phyloP scores from a whole-genome alignment of 345 rosid genomes.

The Garcia nutans region DNA sequence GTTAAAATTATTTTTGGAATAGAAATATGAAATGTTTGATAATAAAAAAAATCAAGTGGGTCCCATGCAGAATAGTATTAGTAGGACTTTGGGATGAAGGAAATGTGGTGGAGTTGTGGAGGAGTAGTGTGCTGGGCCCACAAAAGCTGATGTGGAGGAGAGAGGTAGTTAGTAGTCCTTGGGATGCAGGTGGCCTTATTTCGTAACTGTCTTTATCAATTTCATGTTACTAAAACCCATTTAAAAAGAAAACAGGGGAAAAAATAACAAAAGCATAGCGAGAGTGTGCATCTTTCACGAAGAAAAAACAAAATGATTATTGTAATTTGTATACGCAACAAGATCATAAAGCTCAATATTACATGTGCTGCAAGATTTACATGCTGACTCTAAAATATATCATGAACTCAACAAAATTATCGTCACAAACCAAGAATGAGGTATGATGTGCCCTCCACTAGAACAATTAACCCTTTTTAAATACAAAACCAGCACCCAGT shows the following conservation, averaged over 20 bases:
- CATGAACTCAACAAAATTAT: neutral
- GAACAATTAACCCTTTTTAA: too few species aligned
- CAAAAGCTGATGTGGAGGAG: too few species aligned
- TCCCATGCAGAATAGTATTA: too few species aligned
- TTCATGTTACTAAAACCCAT: neutral
- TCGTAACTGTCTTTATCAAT: neutral
- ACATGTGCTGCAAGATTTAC: neutral
- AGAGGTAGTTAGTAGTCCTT: too few species aligned
- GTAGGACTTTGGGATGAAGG: too few species aligned
- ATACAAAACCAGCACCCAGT: neutral
- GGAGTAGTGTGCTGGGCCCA: too few species aligned
- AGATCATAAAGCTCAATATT: neutral
- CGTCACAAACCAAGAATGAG: neutral
- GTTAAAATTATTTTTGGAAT: too few species aligned
- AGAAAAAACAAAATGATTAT: neutral
- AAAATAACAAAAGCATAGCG: neutral
- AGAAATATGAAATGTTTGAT: too few species aligned
- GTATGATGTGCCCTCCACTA: neutral
- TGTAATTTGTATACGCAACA: neutral
- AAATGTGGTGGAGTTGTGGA: too few species aligned
- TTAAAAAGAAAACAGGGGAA: neutral
- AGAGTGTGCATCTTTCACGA: neutral
- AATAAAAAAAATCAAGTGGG: too few species aligned
- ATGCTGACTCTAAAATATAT: too few species aligned
- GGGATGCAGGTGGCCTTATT: too few species aligned